These are phyloP conservation scores for Bremia lactucae DNA, from an alignment of 352 stramenopile genomes.

Conservation along the genomic window DNA sequence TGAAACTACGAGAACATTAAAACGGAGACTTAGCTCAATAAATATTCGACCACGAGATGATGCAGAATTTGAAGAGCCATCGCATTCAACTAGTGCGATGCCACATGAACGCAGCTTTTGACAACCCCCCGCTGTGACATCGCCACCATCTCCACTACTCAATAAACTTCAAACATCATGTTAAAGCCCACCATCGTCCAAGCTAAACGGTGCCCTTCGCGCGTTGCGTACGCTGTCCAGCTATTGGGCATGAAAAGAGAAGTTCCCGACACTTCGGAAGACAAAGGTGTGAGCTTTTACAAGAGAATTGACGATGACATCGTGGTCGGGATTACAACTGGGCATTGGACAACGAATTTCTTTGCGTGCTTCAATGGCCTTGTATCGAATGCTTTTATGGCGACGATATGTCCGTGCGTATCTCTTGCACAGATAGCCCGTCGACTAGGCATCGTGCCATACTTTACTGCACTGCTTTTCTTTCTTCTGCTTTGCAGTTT, in stretches of 20 bases:
- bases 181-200: conserved; percentile 4
- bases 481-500: conserved; percentile 15
- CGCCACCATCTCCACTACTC: not conserved
- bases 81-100: too few relatives aligned
- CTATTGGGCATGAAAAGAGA: conserved; percentile 6
- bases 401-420: conserved; percentile 42
- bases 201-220: conserved; percentile 9
- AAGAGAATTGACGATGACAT: conserved; percentile 18
- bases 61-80: too few relatives aligned
- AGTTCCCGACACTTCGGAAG: conserved; percentile 9
- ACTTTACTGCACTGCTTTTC: conserved; percentile 26
- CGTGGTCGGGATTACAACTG: conserved; percentile 14
- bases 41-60: too few relatives aligned
- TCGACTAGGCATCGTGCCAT: conserved; percentile 35
- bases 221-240: conserved; percentile 14
- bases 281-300: conserved; percentile 9
- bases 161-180: conserved; percentile 11
- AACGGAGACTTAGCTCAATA: too few relatives aligned
- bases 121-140: too few relatives aligned
- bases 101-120: too few relatives aligned
- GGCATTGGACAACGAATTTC: conserved; percentile 20
- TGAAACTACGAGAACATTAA: too few relatives aligned
- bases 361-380: conserved; percentile 34
- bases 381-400: conserved; percentile 42
- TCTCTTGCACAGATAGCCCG: conserved; percentile 41